Conservation (phyloP, 768 basidiomycete species). For the Ramaria rubella region DNA sequence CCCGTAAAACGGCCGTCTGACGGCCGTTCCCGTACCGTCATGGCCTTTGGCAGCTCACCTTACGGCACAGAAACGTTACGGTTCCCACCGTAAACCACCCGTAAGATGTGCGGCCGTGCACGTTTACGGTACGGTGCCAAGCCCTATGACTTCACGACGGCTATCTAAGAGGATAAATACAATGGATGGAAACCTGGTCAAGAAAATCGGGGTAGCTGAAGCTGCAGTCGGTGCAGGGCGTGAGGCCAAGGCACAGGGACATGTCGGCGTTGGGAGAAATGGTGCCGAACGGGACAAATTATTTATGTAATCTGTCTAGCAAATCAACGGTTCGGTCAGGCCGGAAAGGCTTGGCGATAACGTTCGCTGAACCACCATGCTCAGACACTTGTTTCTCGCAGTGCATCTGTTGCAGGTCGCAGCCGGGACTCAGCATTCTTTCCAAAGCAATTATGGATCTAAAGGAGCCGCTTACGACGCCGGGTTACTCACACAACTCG, state of each 20-base stretch:
- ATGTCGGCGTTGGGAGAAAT: slow-evolving; percentile 27
- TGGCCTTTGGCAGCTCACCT: background rate
- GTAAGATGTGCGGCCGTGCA: background rate
- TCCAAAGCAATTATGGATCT: background rate
- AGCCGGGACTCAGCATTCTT: background rate
- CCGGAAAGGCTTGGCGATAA: too few relatives aligned
- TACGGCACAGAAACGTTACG: slow-evolving; percentile 2
- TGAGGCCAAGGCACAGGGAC: too few relatives aligned
- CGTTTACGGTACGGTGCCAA: slow-evolving; percentile 6
- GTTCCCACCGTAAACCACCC: background rate
- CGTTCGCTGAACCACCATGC: too few relatives aligned
- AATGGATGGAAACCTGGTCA: too few relatives aligned
- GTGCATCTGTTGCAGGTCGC: background rate
- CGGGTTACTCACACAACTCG: background rate
- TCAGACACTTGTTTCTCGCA: too few relatives aligned
- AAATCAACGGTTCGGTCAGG: too few relatives aligned
- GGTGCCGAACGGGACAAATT: slow-evolving; percentile 54
- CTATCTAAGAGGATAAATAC: too few relatives aligned
- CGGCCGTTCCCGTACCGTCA: background rate
- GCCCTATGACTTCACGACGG: too few relatives aligned
- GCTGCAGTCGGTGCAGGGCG: too few relatives aligned
- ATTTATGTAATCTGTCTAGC: too few relatives aligned
- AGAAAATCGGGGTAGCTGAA: too few relatives aligned
- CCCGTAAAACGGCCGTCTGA: background rate
- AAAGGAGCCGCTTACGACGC: background rate